Evolutionary conservation across 129 eudicot species (phyloP), one percentile per base, ranked within the genome.

Genomic region (Helianthus tuberosus): DNA sequence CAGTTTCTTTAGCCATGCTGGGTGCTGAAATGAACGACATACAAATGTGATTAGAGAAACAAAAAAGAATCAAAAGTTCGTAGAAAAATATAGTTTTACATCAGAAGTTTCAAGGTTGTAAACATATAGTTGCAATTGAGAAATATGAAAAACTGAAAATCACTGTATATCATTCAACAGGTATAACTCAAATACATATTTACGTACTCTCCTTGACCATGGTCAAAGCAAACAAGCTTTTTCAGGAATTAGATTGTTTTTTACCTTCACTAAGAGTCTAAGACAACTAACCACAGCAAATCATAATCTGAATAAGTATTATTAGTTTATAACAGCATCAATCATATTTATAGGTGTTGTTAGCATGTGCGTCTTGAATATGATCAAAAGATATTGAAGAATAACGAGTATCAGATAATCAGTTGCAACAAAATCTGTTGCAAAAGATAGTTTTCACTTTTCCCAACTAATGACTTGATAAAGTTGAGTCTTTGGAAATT

Each of bases 1-100:
- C 54, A 41, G 13, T 66, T 69, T 85, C 81, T 70, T 80, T 77
- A 38, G 4, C 13, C 50, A 54, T 43, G 67, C 78, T 25, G 20
- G 32, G 66, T 53, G 49, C 82, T 79, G 82, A 44, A 27, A 78
- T 51, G 72, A 59, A 67, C 8, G 52, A 23, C 60, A 70, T 39
- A 50, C 49, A 35, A 68, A 29, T 60, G 44, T 60, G 66, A 60
- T 60, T 60, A 29, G 66, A 60, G 10, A 29, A 60, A 3, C 66
- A 60, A 60, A 16, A 13, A 29, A 60, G 0, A 60, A 59, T 17
- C 62, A 16, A 5, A 55, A 20, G 62, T 55, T 55, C 0, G 32
- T 20, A 23, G 20, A 8, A 7, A 53, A 53, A 53, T n/a, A 11
- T 53, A 60, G 36, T 60, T 29, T 60, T 9, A 11, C 64, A 10